Evolutionary conservation across 2,329 filamentous ascomycete species (phyloP), one percentile per base, ranked within the genome.

Genomic region (Fusarium fracticaudum): DNA sequence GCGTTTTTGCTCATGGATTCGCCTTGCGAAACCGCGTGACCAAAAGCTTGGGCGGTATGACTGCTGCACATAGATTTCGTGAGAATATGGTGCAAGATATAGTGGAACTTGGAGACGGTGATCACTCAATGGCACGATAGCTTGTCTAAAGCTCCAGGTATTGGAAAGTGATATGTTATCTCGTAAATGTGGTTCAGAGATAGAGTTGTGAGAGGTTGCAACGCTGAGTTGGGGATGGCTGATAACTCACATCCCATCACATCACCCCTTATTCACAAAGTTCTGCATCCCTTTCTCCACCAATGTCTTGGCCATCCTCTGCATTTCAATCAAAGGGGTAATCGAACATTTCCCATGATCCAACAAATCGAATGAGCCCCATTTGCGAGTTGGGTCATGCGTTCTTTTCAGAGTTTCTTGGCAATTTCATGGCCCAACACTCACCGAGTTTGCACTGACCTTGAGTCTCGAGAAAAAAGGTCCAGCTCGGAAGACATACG

Each of bases 361-460:
- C 26, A 50, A 40, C 48, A n/a, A 38, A 14, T 45, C 31, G 60
- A 54, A 60, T 38, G 38, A 70, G 45, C 44, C 67, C 60, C 66
- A 37, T 70, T 55, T n/a, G 35, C 38, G 22, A 37, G 26, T 29
- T 26, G 66, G 66, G 47, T 38, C 47, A 44, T 47, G 48, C 47
- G 69, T 54, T 61, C 67, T 71, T 65, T 71, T 38, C 31, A 26
- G 9, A 22, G 31, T 59, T 38, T 64, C 44, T 71, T 70, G 67
- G 66, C 59, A 41, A 35, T 22, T 37, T 31, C 15, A 35, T 11
- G n/a, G 1, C 17, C 26, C 33, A 53, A 40, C 47, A 29, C 41
- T 65, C 67, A 65, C 51, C 59, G 66, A 70, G 60, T 38, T 20
- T 48, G 22, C 33, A 38, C 31, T 43, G 43, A 53, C 47, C 26